Evolutionary conservation across 192 early-diverging fungal species (phyloP), one percentile per base, ranked within the genome.

Genomic region (Chytriomyces confervae): DNA sequence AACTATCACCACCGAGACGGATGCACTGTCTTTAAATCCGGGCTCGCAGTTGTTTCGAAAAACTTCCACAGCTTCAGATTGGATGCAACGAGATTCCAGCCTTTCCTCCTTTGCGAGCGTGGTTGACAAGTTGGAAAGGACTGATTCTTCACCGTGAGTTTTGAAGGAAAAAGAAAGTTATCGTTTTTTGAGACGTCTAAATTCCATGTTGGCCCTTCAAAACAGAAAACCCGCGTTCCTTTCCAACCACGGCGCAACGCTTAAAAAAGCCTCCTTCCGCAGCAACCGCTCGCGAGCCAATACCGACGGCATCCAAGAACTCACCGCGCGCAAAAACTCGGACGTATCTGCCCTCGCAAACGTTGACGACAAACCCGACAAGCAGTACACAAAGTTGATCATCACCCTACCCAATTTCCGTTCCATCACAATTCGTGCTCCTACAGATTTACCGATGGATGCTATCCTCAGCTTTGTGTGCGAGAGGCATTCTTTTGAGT

Each of bases 381-480:
- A 73, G 10, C 49, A 61, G 29, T 74, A 74, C 72, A 23, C 57
- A 16, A 63, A 20, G 8, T 61, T 86, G 10, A 65, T 81, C 8
- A 74, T 86, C 7, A 51, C 57, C 5, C 77, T 84, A 2, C 83
- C 83, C 8, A 80, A 82, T 69, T 57, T 71, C 47, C 81, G 77
- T 27, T 66, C 44, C 65, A 77, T 81, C 6, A 80, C 67, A 47
- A 75, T 87, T 29, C 76, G 76, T 20, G 62, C 84, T 18, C 81
- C 82, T 2, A 72, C 71, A 11, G 83, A 84, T 20, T 46, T 77
- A n/a, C 77, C 77, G 9, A 83, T 87, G 83, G 86, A 87, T 36
- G 69, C 64, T 5, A 66, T 83, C n/a, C 77, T 87, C n/a, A 27
- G 50, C 16, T 77, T 79, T 70, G 81, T 83, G 44, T 87, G 86